Base-by-base conservation (phyloP, 257 asterid genomes). In the Gentiana macrophylla region DNA sequence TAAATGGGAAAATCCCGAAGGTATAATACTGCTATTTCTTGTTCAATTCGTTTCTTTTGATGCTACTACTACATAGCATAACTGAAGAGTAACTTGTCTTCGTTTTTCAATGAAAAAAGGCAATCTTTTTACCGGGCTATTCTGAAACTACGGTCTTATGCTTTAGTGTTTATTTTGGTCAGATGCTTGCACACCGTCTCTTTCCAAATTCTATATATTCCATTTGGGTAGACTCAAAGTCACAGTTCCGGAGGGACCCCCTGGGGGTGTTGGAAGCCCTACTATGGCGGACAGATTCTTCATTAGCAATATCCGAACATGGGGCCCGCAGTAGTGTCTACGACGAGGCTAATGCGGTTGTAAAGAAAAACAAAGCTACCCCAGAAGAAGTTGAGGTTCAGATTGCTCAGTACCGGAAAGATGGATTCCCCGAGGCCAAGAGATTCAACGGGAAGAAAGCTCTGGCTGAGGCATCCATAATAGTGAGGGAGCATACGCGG, bases 1-100 rank as follows among this genome's bases (percentile, higher is more conserved):
- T 88, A 68, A 92, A 92, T 63, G 99, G 99, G 57, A 92, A 92
- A 81, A 86, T 92, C 70, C 99, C 99, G 1, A 92, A 92, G 99
- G 99, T 92, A 72, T 73, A 69, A 5, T 65, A 57, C 37, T 52
- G 48, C 48, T 65, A 12, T 59, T 37, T 45, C 53, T 32, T 63
- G 50, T 12, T 44, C 13, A 32, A 3, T 37, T 12, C 34, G 45
- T 38, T 48, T 63, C 3, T 9, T 3, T 47, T 47, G 32, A 37
- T 63, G 4, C 7, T 12, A 8, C 50, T 13, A 24, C 38, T 7
- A 15, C 8, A 12, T 38, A 55, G 0, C 33, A 11, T 13, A 6
- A 37, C 11, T 9, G 12, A 1, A 12, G 2, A 35, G 33, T 46
- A 24, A 4, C 37, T 46, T 7, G 37, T 12, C n/a, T 37, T 54